Conservation (phyloP, 371 early-diverging fungal genomes). For the Phascolomyces articulosus region DNA sequence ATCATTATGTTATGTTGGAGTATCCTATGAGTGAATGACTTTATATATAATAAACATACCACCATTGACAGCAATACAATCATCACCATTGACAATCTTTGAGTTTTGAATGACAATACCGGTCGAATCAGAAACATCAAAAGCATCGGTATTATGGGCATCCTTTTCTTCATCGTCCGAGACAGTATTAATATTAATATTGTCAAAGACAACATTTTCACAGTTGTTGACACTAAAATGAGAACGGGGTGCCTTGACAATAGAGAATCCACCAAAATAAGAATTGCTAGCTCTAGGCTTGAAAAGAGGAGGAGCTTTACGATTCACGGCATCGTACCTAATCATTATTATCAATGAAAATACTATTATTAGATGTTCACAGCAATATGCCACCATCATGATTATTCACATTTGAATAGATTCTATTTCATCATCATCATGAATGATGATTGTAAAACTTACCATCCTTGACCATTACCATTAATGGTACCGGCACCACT, state of each 20-base stretch:
- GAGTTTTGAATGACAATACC: conserved; percentile 25
- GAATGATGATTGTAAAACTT: not conserved
- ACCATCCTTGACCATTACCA: conserved; percentile 42
- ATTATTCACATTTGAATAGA: no score
- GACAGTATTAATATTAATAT: conserved; percentile 27
- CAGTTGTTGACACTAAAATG: conserved; percentile 32
- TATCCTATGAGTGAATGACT: not conserved
- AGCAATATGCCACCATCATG: no score
- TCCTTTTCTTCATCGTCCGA: conserved; percentile 21
- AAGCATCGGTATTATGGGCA: conserved; percentile 40
- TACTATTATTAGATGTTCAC: no score
- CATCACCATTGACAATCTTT: conserved; percentile 30
- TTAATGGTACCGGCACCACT: conserved; percentile 22
- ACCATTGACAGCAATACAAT: conserved; percentile 37
- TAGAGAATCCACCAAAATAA: conserved; percentile 31
- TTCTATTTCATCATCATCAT: no score
- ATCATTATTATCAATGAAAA: not conserved
- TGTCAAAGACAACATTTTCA: conserved; percentile 27
- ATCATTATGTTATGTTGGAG: not conserved
- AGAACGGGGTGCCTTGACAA: conserved; percentile 32
- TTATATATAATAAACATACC: conserved; percentile 6
- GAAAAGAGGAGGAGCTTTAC: conserved; percentile 35
- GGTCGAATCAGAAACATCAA: conserved; percentile 32
- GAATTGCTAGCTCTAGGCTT: conserved; percentile 33
- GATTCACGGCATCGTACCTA: conserved; percentile 26